These are phyloP conservation scores for Hysterium pulicare DNA, from an alignment of 2,329 filamentous ascomycete genomes.

Conservation along the genomic window DNA sequence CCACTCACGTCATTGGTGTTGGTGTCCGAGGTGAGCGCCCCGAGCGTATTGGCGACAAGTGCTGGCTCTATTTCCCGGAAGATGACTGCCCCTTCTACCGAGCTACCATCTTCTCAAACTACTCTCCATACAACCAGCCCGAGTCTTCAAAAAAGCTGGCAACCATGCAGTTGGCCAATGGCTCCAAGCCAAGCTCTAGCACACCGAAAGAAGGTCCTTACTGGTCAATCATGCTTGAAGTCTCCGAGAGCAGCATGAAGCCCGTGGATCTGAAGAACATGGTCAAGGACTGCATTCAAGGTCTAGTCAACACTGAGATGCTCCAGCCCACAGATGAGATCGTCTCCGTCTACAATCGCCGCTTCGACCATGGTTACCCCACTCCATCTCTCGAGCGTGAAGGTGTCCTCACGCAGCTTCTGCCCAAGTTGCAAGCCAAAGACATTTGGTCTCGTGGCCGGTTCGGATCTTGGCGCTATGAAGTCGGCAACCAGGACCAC, in stretches of 20 bases:
- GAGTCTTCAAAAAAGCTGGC: conserved; percentile 76
- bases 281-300: conserved; percentile 87
- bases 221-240: conserved; percentile 99
- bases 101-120: conserved; percentile 99
- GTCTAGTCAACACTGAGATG: conserved; percentile 97
- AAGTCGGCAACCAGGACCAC: conserved; percentile 96
- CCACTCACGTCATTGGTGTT: conserved; percentile 94
- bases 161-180: conserved; percentile 80
- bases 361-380: conserved; percentile 97
- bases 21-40: conserved; percentile 88
- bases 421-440: conserved; percentile 86
- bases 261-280: conserved; percentile 83
- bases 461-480: conserved; percentile 97
- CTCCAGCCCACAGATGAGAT: conserved; percentile 73
- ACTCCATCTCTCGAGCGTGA: conserved; percentile 94
- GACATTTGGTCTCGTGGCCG: conserved; percentile 94
- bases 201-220: conserved; percentile 85
- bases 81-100: conserved; percentile 99
- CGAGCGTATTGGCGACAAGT: conserved; percentile 97
- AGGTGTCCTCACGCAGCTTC: conserved; percentile 84
- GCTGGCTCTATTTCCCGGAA: conserved; percentile 99
- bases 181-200: conserved; percentile 70
- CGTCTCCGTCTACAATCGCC: conserved; percentile 95
- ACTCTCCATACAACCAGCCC: conserved; percentile 98
- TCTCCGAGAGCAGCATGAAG: conserved; percentile 95